Base-by-base conservation (phyloP, 148 eudicot species). In the Arbutus unedo region DNA sequence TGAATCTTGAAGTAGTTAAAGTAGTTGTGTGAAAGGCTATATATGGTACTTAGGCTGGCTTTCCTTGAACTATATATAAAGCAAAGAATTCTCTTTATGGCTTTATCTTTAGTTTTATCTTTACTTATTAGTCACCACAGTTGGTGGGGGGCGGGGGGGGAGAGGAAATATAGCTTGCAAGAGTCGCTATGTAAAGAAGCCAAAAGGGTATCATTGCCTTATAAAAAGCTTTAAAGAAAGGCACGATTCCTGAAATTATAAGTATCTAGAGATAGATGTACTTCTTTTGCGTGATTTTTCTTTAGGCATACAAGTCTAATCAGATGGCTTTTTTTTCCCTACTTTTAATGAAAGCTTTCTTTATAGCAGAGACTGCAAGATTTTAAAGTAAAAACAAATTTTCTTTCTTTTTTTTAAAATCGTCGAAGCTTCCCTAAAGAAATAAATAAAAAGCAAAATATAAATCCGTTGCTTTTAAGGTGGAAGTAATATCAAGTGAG, bases 41-140 rank as follows among this genome's bases (percentile, higher is more conserved):
- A 57, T n/a, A 31, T 55, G 23, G 4, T 9, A 8, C 11, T 13
- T 51, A 79, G 51, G 48, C 31, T 72, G 56, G 76, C 76, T 72
- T 86, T 84, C 43, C 76, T 53, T 85, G 83, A 75, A 87, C 83
- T 85, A 68, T 70, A 86, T 81, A 64, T 59, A 72, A 89, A 91
- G 86, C 86, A 84, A 81, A 47, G 43, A 85, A 16, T 51, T 11
- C 18, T 41, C 16, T 60, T n/a, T 45, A 45, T 51, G 31, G 5
- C 71, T 83, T 79, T 76, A 79, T 79, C 78, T 59, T 76, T 72
- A 74, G 62, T 51, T 31, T 56, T 83, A 81, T 70, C 88, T 84
- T 89, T 67, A 82, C 91, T 87, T 85, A 45, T 79, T 81, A 82
- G 87, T 72, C 73, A 89, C 85, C 67, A 60, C 31, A 73, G 79